Base-by-base conservation (phyloP, 2,329 filamentous ascomycete species). In the Paramyrothecium roridum region DNA sequence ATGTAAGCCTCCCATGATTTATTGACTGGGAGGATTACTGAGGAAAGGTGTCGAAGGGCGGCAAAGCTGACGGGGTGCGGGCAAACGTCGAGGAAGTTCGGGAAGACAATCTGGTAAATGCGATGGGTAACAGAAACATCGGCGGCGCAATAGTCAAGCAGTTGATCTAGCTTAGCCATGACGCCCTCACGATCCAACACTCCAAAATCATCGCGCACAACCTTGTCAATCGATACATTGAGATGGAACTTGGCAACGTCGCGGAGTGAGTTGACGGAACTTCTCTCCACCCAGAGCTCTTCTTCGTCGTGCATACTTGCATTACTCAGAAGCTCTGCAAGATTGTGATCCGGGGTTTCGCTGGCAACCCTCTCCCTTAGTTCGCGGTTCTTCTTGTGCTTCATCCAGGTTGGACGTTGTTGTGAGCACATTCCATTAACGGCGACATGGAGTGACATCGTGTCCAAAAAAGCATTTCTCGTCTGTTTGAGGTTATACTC, bases 391-490 rank as follows among this genome's bases (percentile, higher is more conserved):
- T 99, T 99, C 69, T 91, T 90, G 71, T 96, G 91, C 70, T 91
- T 96, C 87, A 97, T 92, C 95, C 95, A 99, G 0, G 91, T 96
- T 10, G 96, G 95, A 51, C 95, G 84, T 71, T 99, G 95, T 61
- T 90, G 88, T 21, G 95, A 98, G 73, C 95, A 99, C 95, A 99
- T 99, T 59, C 95, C 95, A 68, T 99, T 99, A 22, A 96, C 93
- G 2, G 96, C 96, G 8, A 96, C 93, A 69, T 99, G 95, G 20
- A 99, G 77, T 2, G 93, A 98, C 95, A 99, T 99, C 30, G 95
- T 99, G 70, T 99, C 95, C 52, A 99, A 74, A 68, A 96, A 99
- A 47, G 85, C 88, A 63, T 92, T 98, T 43, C 86, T 84, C 1
- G 91, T 88, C 70, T 97, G 93, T 54, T 84, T 79, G 45, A 98